Evolutionary conservation across 2,329 filamentous ascomycete species (phyloP), one percentile per base, ranked within the genome.

Genomic region (Trichoderma sp.): DNA sequence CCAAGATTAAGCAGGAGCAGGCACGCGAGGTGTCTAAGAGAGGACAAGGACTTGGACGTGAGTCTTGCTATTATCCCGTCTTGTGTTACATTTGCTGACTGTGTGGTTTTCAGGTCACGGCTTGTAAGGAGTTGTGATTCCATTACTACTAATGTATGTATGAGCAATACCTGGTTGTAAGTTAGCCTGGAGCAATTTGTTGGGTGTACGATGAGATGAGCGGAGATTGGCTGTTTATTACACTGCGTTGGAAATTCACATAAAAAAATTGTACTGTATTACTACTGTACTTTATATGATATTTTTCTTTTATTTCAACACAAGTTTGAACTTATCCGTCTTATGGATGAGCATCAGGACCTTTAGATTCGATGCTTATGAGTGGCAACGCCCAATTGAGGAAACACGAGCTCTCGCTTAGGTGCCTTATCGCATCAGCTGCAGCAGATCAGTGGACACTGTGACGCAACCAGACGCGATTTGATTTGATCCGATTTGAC

Each of bases 1-100:
- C 89, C 2, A 89, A 87, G 83, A 86, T 91, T 61, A 91, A 92
- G 84, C 84, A 89, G 78, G 82, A 83, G 63, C 86, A 91, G 74
- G 89, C 89, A 1, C 84, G 82, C 72, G 85, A 87, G 73, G 84
- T 91, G 34, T 88, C 86, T 6, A 91, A 90, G 86, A 82, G 88
- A 63, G 89, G 87, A n/a, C 88, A 89, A 77, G 84, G 85, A n/a
- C 84, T 91, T 68, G 89, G 89, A 67, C 86, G 89, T 90, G 29
- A 68, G 67, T 68, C 32, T 13, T 61, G 12, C 12, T 39, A 19
- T 53, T 15, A 6, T 39, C 12, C 17, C 8, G 4, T 27, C 7
- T 9, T 22, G 13, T 56, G 34, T 64, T 34, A 19, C 19, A 27
- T 64, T 15, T 13, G 50, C 61, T 56, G 35, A 64, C 60, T 34